A percentile compares a stretch with the other conserved stretches of the same genome.
Evolutionary conservation across 108 stramenopile genomes (phyloP).

Genomic region (Seminavis robusta): DNA sequence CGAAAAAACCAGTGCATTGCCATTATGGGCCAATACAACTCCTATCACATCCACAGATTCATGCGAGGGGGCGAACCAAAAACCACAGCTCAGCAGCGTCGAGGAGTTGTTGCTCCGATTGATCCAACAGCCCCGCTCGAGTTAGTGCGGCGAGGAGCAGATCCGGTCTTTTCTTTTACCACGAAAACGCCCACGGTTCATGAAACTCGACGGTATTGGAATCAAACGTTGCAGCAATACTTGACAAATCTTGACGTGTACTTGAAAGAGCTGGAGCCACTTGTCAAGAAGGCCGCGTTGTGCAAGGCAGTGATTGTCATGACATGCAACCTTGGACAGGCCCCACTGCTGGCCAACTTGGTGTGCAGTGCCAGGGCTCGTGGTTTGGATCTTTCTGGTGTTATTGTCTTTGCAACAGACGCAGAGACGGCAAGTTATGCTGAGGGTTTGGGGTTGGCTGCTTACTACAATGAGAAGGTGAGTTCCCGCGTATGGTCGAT

Average conservation of each 20-base stretch:
- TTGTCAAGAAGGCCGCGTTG: slow-evolving; percentile 49
- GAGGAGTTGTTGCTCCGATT: slow-evolving; percentile 11
- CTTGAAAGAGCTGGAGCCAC: slow-evolving; percentile 37
- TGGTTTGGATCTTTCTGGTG: slow-evolving; percentile 32
- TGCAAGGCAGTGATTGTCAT: slow-evolving; percentile 67
- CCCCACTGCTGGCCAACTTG: slow-evolving; percentile 71
- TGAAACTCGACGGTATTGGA: slow-evolving; percentile 36
- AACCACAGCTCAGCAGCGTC: neutral
- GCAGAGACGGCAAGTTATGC: slow-evolving; percentile 59
- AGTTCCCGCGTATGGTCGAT: slow-evolving; percentile 1
- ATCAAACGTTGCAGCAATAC: slow-evolving; percentile 42
- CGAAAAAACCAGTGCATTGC: slow-evolving; percentile 57
- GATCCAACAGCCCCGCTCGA: slow-evolving; percentile 31
- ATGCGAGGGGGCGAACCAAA: slow-evolving; percentile 38
- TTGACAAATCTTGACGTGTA: slow-evolving; percentile 41
- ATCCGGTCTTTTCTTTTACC: slow-evolving; percentile 20
- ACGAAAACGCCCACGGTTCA: slow-evolving; percentile 32
- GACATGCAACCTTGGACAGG: slow-evolving; percentile 71
- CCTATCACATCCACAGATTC: slow-evolving; percentile 74
- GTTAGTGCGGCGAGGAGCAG: slow-evolving; percentile 53
- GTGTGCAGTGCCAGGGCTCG: slow-evolving; percentile 57
- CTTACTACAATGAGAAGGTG: slow-evolving; percentile 69
- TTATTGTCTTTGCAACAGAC: slow-evolving; percentile 77
- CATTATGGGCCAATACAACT: slow-evolving; percentile 71
- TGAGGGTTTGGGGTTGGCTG: slow-evolving; percentile 56